phyloP scores from a whole-genome alignment of 2,329 filamentous ascomycete species.

The Fusarium heterosporum region DNA sequence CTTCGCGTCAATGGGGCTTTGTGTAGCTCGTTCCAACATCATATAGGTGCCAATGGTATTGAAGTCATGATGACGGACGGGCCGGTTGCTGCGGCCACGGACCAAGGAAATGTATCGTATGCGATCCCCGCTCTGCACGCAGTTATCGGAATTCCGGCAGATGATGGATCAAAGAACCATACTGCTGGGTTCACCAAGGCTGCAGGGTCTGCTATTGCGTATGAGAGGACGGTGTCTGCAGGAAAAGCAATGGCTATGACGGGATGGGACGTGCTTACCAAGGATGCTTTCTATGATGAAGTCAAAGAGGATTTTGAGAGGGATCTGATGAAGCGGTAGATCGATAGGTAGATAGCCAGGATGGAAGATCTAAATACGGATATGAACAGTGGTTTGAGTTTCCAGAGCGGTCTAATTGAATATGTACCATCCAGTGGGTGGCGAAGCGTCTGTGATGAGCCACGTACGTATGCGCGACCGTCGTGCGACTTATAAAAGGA shows the following conservation, averaged over 20 bases:
- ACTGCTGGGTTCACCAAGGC: constrained; percentile 9
- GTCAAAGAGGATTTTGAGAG: neutral
- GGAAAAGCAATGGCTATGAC: constrained; percentile 16
- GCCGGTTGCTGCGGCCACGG: constrained; percentile 8
- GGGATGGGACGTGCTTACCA: constrained; percentile 7
- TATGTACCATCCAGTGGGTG: no score
- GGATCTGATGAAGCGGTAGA: neutral
- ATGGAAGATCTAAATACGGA: no score
- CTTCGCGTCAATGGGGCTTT: constrained; percentile 1
- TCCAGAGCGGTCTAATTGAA: no score
- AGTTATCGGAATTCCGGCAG: constrained; percentile 11
- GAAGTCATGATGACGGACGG: neutral
- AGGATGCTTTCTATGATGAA: constrained; percentile 1
- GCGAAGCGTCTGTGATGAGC: no score
- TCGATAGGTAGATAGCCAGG: neutral
- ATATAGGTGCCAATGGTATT: neutral
- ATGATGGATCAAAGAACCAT: constrained; percentile 10
- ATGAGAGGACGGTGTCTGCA: neutral
- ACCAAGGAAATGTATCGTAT: constrained; percentile 19
- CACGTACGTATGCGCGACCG: no score
- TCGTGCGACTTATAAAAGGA: no score
- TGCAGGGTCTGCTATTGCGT: neutral
- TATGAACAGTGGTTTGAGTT: no score
- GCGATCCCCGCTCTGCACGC: constrained; percentile 5
- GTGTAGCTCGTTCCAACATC: neutral